Evolutionary conservation across 192 early-diverging fungal genomes (phyloP), one percentile per base, ranked within the genome.

Genomic region (Gryganskiella cystojenkinii): DNA sequence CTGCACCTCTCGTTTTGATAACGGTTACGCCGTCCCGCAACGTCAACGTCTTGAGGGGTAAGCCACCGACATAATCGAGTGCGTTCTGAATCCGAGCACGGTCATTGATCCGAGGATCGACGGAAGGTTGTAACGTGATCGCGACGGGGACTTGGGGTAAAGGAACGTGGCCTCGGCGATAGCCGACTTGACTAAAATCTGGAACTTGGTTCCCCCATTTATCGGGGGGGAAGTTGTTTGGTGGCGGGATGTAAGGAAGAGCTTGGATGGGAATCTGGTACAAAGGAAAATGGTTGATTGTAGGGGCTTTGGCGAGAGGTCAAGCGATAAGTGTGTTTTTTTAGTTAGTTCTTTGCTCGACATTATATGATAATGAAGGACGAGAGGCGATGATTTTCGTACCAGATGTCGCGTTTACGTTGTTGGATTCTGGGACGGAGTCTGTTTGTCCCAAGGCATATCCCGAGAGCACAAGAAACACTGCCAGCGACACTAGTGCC

Each of bases 121-220:
- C 15, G 0, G 73, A 76, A 9, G 73, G 73, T 22, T 63, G 73
- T 10, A 67, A 54, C 0, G 53, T 76, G 28, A 68, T 63, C 24
- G 10, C 33, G 45, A 68, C 65, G 1, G 73, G 65, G 4, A 76
- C 46, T 1, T 47, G 30, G 19, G 73, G 73, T 6, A 76, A 15
- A 8, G 73, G 73, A 3, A 76, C 54, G 49, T 67, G 44, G 17
- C 73, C 73, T 17, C 54, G 9, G n/a, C 73, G 19, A n/a, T 76
- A 76, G 31, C 73, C 73, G 33, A 73, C 70, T 65, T 73, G 70
- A 62, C 70, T 73, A 59, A 73, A 73, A 47, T 73, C 70, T 1
- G 70, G 56, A 35, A 73, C 44, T 5, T 46, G 42, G 30, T 74
- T 74, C 0, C 71, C 71, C 64, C 63, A 65, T 19, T 61, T 24